These are phyloP conservation scores for Aspergillus floridensis DNA, from an alignment of 2,329 filamentous ascomycete species.

Conservation along the genomic window DNA sequence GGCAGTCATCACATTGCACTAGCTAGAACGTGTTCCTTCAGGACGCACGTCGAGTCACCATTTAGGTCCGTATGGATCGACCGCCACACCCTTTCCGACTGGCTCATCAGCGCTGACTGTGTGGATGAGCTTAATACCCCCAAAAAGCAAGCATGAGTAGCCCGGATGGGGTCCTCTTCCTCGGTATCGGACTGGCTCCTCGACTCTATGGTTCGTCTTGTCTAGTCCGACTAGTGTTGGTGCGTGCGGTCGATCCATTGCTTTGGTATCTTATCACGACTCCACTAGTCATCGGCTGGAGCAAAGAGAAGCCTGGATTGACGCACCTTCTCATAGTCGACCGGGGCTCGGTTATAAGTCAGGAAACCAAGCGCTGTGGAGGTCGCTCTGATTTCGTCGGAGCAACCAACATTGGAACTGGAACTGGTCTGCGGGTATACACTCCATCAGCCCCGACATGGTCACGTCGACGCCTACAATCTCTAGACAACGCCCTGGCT, in stretches of 20 bases:
- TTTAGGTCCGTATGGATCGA: neutral
- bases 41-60: neutral
- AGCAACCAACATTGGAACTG: neutral
- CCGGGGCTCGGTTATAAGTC: no score
- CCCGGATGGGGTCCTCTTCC: neutral
- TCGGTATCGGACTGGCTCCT: neutral
- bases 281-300: neutral
- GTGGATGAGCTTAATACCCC: constrained; percentile 11
- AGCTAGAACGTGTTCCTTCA: neutral
- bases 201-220: neutral
- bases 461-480: constrained; percentile 13
- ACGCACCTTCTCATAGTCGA: neutral
- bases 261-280: neutral
- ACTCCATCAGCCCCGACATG: constrained; percentile 1
- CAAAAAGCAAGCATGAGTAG: neutral
- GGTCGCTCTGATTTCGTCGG: neutral
- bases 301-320: neutral
- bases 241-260: neutral
- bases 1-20: constrained; percentile 11
- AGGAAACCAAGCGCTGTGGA: neutral
- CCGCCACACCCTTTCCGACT: neutral
- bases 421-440: neutral
- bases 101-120: neutral
- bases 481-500: constrained; percentile 28
- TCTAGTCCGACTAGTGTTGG: neutral